Conservation (phyloP, 2,329 filamentous ascomycete genomes). For the Alternaria sp. region DNA sequence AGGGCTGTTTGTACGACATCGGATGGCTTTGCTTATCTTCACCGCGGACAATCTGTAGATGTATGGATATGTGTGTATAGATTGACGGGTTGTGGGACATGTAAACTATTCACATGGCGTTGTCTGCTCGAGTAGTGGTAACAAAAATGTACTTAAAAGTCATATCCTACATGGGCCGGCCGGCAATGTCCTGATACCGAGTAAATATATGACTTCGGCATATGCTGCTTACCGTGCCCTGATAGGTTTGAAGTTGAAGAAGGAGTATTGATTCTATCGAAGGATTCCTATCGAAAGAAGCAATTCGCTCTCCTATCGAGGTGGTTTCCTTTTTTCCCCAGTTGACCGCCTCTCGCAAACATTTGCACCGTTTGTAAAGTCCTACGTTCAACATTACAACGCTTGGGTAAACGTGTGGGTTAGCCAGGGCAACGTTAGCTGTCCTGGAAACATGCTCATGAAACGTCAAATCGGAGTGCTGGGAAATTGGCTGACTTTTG, state of each 20-base stretch:
- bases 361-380: neutral
- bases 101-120: neutral
- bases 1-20: conserved; percentile 86
- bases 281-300: neutral
- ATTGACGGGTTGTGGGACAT: neutral
- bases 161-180: conserved; percentile 4
- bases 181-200: neutral
- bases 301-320: neutral
- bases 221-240: neutral
- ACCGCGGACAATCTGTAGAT: conserved; percentile 77
- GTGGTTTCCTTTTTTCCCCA: neutral
- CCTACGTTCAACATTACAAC: neutral
- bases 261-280: neutral
- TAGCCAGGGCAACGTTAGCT: neutral
- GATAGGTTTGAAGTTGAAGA: neutral
- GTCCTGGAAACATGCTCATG: neutral
- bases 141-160: neutral
- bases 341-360: neutral
- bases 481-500: conserved; percentile 1
- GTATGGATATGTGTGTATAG: neutral
- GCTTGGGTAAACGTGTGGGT: neutral
- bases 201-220: neutral
- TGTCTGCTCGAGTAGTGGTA: neutral
- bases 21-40: conserved; percentile 87
- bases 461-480: neutral